Base-by-base conservation (phyloP, 2,329 filamentous ascomycete species). In the Ophiocordyceps unilateralis region DNA sequence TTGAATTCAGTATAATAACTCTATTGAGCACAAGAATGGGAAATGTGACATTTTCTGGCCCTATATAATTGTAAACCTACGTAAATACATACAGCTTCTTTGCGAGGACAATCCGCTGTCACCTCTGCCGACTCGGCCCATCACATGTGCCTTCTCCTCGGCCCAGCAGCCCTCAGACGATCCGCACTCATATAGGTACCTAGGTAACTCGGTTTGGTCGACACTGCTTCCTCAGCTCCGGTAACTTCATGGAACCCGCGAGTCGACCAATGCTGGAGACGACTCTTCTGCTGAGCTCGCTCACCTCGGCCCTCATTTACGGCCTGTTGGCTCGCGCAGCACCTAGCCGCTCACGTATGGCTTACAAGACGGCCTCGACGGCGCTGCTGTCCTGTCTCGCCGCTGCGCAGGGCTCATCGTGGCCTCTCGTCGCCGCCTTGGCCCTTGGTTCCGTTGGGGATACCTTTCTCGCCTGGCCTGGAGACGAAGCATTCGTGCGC, bases 401-500 rank as follows among this genome's bases (percentile, higher is more conserved):
- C 2, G 43, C 42, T 15, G 36, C 49, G 1, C 44, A 45, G n/a
- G 40, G 45, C 12, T 47, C 47, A 1, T 48, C 53, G 1, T 41
- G 38, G 17, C 51, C 52, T 4, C 49, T 62, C 1, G 43, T 50
- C 1, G 45, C 44, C 0, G 59, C 58, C 1, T 52, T 60, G 11
- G 55, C 50, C 0, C 50, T 61, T 24, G 55, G 57, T 6, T 49
- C 59, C 2, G 12, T 54, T 5, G 60, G 60, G n/a, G 60, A 63
- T 32, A 56, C 56, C 3, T 60, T 61, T 44, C 54, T 63, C 5
- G 55, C 60, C 1, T 59, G 54, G 55, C 53, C 57, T 15, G 53
- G 54, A 36, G 57, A 61, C 8, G 39, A 30, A 1, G 51, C 51
- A 5, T 63, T 62, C 40, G 49, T 61, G 1, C 42, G 49, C 30